Conservation (phyloP, 805 yeast genomes). For the Torulaspora franciscae region DNA sequence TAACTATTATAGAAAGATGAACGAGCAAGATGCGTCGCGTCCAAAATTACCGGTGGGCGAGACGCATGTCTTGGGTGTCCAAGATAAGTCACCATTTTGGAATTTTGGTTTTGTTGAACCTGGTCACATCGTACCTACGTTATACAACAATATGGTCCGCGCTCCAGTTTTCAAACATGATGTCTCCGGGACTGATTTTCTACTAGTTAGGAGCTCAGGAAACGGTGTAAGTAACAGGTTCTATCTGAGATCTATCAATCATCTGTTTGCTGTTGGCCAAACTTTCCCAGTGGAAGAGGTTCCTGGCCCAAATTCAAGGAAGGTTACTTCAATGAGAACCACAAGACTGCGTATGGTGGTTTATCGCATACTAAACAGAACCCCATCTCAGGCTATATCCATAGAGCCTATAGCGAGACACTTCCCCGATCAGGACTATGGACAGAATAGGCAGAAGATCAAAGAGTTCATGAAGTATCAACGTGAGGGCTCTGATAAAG, state of each 20-base stretch:
- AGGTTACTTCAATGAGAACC: constrained; percentile 87
- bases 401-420: constrained; percentile 86
- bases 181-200: constrained; percentile 68
- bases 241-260: constrained; percentile 62
- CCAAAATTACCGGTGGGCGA: constrained; percentile 91
- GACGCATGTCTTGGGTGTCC: constrained; percentile 92
- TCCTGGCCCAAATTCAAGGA: constrained; percentile 97
- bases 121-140: constrained; percentile 88
- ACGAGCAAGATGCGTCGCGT: constrained; percentile 74
- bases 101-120: constrained; percentile 95
- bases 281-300: constrained; percentile 88
- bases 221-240: constrained; percentile 68
- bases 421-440: constrained; percentile 95
- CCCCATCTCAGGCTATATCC: constrained; percentile 64
- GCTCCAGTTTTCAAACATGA: constrained; percentile 94
- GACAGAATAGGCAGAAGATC: constrained; percentile 91
- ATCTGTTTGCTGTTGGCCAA: constrained; percentile 85
- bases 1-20: constrained; percentile 83
- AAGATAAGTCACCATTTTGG: constrained; percentile 97
- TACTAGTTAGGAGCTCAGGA: constrained; percentile 75
- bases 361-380: constrained; percentile 74
- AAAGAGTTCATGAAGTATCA: constrained; percentile 98
- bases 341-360: constrained; percentile 92
- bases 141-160: constrained; percentile 84
- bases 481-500: constrained; percentile 89